Conservation (phyloP, 176 grass and related monocot genomes). For the Carex parvula region DNA sequence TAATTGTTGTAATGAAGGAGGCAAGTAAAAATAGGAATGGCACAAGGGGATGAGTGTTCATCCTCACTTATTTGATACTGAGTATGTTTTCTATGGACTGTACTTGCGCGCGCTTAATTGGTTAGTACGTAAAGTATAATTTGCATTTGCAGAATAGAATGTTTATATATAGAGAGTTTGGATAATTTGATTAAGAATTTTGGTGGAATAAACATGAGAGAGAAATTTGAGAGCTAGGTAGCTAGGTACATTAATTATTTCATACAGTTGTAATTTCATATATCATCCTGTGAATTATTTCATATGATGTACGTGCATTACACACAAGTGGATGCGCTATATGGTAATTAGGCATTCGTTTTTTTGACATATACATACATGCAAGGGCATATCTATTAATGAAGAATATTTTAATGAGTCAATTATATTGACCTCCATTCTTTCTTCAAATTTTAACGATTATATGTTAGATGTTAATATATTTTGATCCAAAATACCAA, state of each 20-base stretch:
- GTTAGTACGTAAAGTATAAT: too few relatives aligned
- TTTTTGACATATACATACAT: too few relatives aligned
- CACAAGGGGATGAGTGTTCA: not conserved
- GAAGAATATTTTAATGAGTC: too few relatives aligned
- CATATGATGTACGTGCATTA: too few relatives aligned
- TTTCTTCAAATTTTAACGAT: too few relatives aligned
- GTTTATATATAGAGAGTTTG: not conserved
- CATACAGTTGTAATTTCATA: not conserved
- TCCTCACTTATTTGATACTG: not conserved
- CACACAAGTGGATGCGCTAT: too few relatives aligned
- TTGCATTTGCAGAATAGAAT: too few relatives aligned
- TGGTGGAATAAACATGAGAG: not conserved
- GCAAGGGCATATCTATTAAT: too few relatives aligned
- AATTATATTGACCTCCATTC: too few relatives aligned
- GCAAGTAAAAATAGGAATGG: slow-evolving; percentile 4
- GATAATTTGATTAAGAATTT: not conserved
- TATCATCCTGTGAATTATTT: not conserved
- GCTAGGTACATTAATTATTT: slow-evolving; percentile 2
- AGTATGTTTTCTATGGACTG: not conserved
- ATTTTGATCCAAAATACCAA: too few relatives aligned
- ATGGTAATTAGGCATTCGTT: too few relatives aligned
- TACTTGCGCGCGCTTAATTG: not conserved
- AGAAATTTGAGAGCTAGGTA: not conserved
- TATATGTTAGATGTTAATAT: too few relatives aligned
- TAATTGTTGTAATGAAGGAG: not conserved